A percentile compares a stretch with the other conserved stretches of the same genome.
Conservation (phyloP, 2,329 filamentous ascomycete species). For the Penicillium oxalicum region DNA sequence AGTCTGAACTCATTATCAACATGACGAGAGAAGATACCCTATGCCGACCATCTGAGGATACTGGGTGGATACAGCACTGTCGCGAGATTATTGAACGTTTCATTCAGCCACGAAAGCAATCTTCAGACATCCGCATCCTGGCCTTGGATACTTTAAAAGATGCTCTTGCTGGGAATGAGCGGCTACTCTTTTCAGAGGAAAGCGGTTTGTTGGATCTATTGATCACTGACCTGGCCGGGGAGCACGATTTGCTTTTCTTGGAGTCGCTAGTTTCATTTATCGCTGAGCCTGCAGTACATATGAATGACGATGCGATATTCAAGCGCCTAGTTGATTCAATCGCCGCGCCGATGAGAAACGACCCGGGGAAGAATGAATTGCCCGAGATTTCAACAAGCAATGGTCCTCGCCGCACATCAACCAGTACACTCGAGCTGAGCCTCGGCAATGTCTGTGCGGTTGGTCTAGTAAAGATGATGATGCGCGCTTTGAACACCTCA, state of each 20-base stretch:
- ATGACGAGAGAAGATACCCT: conserved; percentile 29
- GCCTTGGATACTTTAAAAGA: conserved; percentile 37
- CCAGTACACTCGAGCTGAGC: conserved; percentile 28
- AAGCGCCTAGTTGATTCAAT: conserved; percentile 29
- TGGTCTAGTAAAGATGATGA: conserved; percentile 70
- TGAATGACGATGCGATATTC: conserved; percentile 29
- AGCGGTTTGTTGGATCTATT: conserved; percentile 30
- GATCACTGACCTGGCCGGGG: conserved; percentile 31
- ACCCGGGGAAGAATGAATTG: conserved; percentile 26
- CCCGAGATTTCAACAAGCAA: conserved; percentile 37
- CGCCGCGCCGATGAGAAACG: conserved; percentile 32
- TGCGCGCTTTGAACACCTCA: conserved; percentile 63
- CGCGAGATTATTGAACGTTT: conserved; percentile 34
- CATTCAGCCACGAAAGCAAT: conserved; percentile 33
- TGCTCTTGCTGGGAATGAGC: conserved; percentile 30
- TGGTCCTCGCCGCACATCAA: conserved; percentile 27
- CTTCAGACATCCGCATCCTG: conserved; percentile 35
- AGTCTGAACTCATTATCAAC: conserved; percentile 36
- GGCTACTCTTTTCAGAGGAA: conserved; percentile 26
- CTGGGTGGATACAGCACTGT: conserved; percentile 30
- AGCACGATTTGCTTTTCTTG: conserved; percentile 35
- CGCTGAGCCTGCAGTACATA: conserved; percentile 28
- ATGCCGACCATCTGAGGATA: conserved; percentile 28
- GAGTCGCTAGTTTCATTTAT: conserved; percentile 37
- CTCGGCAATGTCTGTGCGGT: conserved; percentile 60